phyloP scores from a whole-genome alignment of 2,329 filamentous ascomycete genomes.

The Claviceps citrina region DNA sequence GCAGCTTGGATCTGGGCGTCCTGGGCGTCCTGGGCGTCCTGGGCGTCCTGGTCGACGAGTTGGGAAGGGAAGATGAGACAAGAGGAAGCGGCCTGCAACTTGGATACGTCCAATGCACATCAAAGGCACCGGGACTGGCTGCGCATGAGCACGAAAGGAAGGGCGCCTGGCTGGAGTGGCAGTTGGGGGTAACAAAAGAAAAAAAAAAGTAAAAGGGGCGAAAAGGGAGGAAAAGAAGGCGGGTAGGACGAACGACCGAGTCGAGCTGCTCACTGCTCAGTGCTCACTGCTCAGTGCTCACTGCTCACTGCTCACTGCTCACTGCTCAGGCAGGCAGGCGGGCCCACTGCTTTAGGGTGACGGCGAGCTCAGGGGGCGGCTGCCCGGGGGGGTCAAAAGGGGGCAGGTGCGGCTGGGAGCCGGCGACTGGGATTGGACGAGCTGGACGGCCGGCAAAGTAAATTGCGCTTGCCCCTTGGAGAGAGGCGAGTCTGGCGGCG shows the following conservation, averaged over 20 bases:
- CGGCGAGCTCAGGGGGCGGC: too few species aligned
- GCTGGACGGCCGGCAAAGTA: too few species aligned
- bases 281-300: too few species aligned
- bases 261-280: too few species aligned
- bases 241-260: too few species aligned
- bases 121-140: background rate
- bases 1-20: background rate
- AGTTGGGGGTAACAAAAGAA: background rate
- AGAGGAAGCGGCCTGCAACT: background rate
- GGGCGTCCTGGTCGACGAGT: background rate
- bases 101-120: background rate
- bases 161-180: background rate
- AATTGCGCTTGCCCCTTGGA: background rate
- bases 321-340: background rate
- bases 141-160: slow-evolving; percentile 3
- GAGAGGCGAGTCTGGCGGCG: too few species aligned
- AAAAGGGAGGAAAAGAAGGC: background rate
- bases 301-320: too few species aligned
- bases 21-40: too few species aligned
- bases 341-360: too few species aligned
- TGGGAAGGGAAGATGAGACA: background rate
- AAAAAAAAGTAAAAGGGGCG: background rate
- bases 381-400: too few species aligned
- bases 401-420: background rate
- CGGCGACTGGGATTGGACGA: background rate